Base-by-base conservation (phyloP, 305 asterid species). In the Rubia balearica region DNA sequence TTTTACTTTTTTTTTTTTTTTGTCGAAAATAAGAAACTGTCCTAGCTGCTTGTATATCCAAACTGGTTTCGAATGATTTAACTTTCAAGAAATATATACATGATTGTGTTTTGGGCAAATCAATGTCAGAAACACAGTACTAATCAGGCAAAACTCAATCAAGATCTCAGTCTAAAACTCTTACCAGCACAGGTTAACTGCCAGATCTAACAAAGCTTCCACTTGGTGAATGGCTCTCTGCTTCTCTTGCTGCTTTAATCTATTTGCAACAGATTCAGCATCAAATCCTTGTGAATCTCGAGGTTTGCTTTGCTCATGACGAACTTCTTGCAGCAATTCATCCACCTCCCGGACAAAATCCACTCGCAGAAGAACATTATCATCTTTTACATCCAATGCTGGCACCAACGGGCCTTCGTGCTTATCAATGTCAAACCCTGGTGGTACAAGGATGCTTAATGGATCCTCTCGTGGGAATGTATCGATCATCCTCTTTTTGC, bases 381-480 rank as follows among this genome's bases (percentile, higher is more conserved):
- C 96, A 22, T 77, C 84, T 75, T 88, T 90, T 48, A 81, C 49
- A 65, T 66, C 89, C 53, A 85, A 46, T 63, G 69, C 64, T 43
- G 91, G 92, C 65, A 89, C 83, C 76, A 93, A 70, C 24, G 92
- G 98, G 41, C 98, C 98, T 76, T 90, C 84, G 75, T 85, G 96
- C 98, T 93, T n/a, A n/a, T n/a, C 92, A 72, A 93, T 83, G 85
- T 93, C 92, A 27, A 90, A 93, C 74, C 98, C 98, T 68, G 90
- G 78, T 3, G 96, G 98, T 53, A 85, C 92, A 73, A 93, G 93
- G 76, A 93, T 89, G 79, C 92, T 93, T 77, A 88, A 93, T 56
- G 98, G 98, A 77, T 93, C 98, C 77, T 93, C 98, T 65, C 92
- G 80, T 43, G 97, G 98, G 78, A 93, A 90, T 38, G 96, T 89